Base-by-base conservation (phyloP, 768 basidiomycete genomes). In the Rhodotorula babjevae region DNA sequence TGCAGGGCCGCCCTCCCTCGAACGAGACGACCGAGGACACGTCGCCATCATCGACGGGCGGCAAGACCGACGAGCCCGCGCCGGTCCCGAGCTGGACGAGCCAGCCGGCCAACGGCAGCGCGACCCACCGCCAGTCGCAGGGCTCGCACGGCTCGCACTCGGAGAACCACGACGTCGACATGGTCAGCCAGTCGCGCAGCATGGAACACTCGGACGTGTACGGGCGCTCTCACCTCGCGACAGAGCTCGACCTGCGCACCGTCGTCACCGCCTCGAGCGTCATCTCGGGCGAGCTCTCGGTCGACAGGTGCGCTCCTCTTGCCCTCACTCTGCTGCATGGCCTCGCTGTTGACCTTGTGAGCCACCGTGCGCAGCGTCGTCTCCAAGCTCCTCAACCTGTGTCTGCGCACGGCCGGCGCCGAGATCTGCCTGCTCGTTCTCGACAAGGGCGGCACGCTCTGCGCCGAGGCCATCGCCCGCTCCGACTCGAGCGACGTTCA, bases 341-440 rank as follows among this genome's bases (percentile, higher is more conserved):
- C 12, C 61, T 5, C 9, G 18, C 14, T 15, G 12, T 14, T 40
- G 47, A 67, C 27, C 61, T 25, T 8, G 0, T 1, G n/a, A n/a
- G n/a, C 36, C 29, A 3, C 3, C 23, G 2, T 27, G 21, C 40
- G 40, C 63, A 71, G 74, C 21, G 70, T 76, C 63, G 75, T 76
- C 5, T 69, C 71, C 29, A 76, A 76, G 59, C 75, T 76, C 0
- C 65, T 76, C 25, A 67, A 58, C 27, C 71, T 76, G 31, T 62
- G 68, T 0, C 47, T 76, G 1, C 65, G 68, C 7, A 70, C 71
- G 10, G 75, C 71, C n/a, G 75, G 75, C 27, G 75, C 75, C 36
- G 75, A 76, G 31, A 6, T 61, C 31, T 72, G 71, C 47, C 59
- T 76, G 0, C 75, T 76, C 62, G 75, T 76, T 2, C 75, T 73